These are phyloP conservation scores for Neoboletus subvelutipes DNA, from an alignment of 768 basidiomycete species.

Conservation along the genomic window DNA sequence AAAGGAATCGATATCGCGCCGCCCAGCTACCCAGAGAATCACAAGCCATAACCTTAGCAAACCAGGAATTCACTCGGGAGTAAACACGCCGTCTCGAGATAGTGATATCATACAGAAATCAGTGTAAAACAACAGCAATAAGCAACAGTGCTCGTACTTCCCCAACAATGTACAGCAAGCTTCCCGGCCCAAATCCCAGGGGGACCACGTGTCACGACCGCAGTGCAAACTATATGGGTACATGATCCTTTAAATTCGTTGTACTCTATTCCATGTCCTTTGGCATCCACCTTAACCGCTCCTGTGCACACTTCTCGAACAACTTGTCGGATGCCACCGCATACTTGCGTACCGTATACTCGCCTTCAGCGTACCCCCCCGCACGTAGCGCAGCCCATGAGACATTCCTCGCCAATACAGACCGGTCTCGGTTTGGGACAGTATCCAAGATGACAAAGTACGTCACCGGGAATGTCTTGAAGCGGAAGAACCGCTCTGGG, in stretches of 20 bases:
- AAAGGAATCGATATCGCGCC: no score
- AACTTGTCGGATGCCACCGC: slow-evolving; percentile 17
- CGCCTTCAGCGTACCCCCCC: slow-evolving; percentile 24
- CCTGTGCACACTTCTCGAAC: slow-evolving; percentile 15
- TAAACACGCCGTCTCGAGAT: no score
- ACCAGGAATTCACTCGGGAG: no score
- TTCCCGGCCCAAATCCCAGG: no score
- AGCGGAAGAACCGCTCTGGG: slow-evolving; percentile 27
- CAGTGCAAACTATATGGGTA: background rate
- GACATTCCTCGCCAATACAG: slow-evolving; percentile 3
- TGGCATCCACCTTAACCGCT: slow-evolving; percentile 22
- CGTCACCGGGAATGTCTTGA: slow-evolving; percentile 32
- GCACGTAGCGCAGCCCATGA: slow-evolving; percentile 30
- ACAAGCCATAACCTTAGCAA: no score
- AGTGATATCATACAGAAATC: no score
- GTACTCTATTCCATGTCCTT: background rate
- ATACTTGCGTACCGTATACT: slow-evolving; percentile 16
- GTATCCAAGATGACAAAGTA: slow-evolving; percentile 31
- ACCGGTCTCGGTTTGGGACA: background rate
- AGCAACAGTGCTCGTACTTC: no score
- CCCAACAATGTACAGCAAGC: no score
- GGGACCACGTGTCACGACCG: background rate
- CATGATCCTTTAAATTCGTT: slow-evolving; percentile 11
- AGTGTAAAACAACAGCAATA: no score
- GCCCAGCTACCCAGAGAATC: no score